Base-by-base conservation (phyloP, 148 eudicot species). In the Vaccinium macrocarpon region DNA sequence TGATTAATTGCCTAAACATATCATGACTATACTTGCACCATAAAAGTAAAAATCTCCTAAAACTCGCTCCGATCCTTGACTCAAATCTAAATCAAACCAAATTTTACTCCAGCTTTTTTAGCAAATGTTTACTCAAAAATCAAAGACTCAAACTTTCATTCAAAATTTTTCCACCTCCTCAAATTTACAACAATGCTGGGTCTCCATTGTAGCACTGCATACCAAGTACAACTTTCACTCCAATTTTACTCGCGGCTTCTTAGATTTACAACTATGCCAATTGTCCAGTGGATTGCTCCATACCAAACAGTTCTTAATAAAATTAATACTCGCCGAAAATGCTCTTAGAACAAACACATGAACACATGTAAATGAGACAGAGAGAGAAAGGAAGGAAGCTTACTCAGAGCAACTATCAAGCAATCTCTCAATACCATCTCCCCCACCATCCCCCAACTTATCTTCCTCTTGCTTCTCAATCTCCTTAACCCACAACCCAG, bases 331-430 rank as follows among this genome's bases (percentile, higher is more conserved):
- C 1, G 12, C 25, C 25, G n/a, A 25, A 61, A 8, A 61, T 21
- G 11, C 52, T 8, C 10, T 50, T 50, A 50, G 46, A 42, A 42
- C 46, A 42, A 42, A 42, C 6, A 42, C 21, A 51, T 8, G 21
- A 81, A 35, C 2, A 16, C 4, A 53, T 8, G n/a, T 48, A 15
- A 9, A 56, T 12, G n/a, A 73, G 70, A 55, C 38, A 75, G 13
- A 5, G 18, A 27, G 16, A 11, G 21, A 70, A 73, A 27, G 49
- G 23, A 19, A 12, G 25, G 66, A 21, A 61, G 27, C 12, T 93
- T 88, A 97, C 99, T 93, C 95, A 81, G 98, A 97, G 85, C 96
- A 93, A 68, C 92, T 91, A 88, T 95, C 94, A 32, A 97, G 97
- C 80, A 97, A 66, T 84, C 88, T 92, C 52, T 95, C 97, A 42